These are phyloP conservation scores for Debaryomyces robertsiae DNA, from an alignment of 1,139 yeast species.

Conservation along the genomic window DNA sequence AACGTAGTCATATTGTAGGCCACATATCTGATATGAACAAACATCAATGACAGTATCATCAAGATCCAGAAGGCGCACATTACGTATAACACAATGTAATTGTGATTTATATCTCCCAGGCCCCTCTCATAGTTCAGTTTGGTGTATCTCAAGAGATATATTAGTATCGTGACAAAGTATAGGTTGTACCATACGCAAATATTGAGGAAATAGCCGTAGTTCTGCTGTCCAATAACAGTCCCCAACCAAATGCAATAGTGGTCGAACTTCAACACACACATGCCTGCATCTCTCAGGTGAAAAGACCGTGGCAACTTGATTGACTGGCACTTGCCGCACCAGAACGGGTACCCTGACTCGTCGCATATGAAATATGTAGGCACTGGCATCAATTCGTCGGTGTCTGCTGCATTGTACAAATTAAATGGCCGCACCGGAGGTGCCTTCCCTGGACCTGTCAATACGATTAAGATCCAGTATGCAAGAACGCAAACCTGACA, in stretches of 20 bases:
- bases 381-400: conserved; percentile 19
- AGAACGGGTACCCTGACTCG: conserved; percentile 59
- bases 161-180: conserved; percentile 31
- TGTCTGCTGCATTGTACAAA: conserved; percentile 22
- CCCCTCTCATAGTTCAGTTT: conserved; percentile 25
- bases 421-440: conserved; percentile 30
- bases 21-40: conserved; percentile 42
- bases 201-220: conserved; percentile 55
- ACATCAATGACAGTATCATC: conserved; percentile 40
- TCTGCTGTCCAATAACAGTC: conserved; percentile 54
- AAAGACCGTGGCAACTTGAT: conserved; percentile 57
- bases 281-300: conserved; percentile 50
- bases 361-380: conserved; percentile 63
- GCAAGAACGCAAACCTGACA: conserved; percentile 26
- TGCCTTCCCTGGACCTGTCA: conserved; percentile 39
- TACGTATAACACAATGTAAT: conserved; percentile 46
- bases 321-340: conserved; percentile 58
- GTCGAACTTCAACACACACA: conserved; percentile 61
- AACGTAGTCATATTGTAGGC: conserved; percentile 48
- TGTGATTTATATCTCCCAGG: conserved; percentile 40
- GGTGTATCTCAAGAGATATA: conserved; percentile 32
- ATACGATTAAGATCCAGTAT: conserved; percentile 36
- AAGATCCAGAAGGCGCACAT: conserved; percentile 44
- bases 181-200: conserved; percentile 40
- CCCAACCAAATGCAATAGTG: conserved; percentile 73